A percentile compares a stretch with the other conserved stretches of the same genome.
These are phyloP conservation scores for Diplodia sapinea DNA, from an alignment of 2,329 filamentous ascomycete species.

Conservation along the genomic window DNA sequence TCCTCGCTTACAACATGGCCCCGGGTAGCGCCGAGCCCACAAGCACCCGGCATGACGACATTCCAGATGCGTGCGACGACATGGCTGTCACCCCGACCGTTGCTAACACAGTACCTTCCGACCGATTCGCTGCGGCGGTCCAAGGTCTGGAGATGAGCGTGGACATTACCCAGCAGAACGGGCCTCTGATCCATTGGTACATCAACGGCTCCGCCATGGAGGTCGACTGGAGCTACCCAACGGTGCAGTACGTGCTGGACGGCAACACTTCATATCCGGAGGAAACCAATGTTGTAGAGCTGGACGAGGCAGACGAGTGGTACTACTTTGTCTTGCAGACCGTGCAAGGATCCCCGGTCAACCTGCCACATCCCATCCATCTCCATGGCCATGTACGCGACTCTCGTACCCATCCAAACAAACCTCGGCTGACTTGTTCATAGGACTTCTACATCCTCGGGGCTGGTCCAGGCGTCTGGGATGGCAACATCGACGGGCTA, in stretches of 20 bases:
- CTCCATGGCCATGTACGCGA: conserved; percentile 23
- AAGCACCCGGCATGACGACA: conserved; percentile 40
- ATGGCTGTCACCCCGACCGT: conserved; percentile 44
- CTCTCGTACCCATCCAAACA: conserved; percentile 34
- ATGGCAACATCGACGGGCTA: conserved; percentile 11
- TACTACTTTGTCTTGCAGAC: conserved; percentile 57
- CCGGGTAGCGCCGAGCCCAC: conserved; percentile 39
- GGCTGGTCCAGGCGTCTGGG: conserved; percentile 4
- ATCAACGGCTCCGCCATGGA: conserved; percentile 46
- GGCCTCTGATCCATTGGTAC: conserved; percentile 47
- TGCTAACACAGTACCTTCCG: conserved; percentile 10
- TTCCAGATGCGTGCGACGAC: conserved; percentile 48
- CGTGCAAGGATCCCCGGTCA: conserved; percentile 37
- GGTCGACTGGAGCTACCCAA: conserved; percentile 47
- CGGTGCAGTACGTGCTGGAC: conserved; percentile 45
- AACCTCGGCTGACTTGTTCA: conserved; percentile 24
- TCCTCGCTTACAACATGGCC: conserved; percentile 49
- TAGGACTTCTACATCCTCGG: conserved; percentile 38
- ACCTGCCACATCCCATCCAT: conserved; percentile 32
- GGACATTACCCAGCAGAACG: conserved; percentile 22
- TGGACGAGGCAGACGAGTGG: conserved; percentile 44
- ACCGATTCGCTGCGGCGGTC: conserved; percentile 22
- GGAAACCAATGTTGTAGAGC: conserved; percentile 36
- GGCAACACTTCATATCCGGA: conserved; percentile 35
- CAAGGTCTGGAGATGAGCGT: conserved; percentile 34